Evolutionary conservation across 83 land plant species (phyloP).

Genomic region (Larix sibirica): DNA sequence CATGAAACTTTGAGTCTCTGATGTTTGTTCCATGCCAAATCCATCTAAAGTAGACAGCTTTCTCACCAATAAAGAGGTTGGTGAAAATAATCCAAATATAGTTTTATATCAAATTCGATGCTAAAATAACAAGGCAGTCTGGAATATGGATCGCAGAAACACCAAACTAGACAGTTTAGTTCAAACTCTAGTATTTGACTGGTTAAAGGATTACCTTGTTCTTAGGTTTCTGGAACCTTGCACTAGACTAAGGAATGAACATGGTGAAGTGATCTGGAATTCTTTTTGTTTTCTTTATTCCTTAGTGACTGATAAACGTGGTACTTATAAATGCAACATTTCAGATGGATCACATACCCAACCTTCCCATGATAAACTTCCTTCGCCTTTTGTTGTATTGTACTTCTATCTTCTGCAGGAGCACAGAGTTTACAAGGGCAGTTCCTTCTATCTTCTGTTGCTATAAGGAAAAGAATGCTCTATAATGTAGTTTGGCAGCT

Average conservation of each 20-base stretch:
- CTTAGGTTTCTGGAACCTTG: neutral
- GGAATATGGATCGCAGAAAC: neutral
- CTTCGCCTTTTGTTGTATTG: neutral
- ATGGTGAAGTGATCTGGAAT: neutral
- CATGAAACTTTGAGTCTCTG: too few species aligned
- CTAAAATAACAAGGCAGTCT: too few species aligned
- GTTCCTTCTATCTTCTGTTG: neutral
- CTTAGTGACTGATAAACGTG: neutral
- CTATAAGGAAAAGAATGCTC: neutral
- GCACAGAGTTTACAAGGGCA: neutral
- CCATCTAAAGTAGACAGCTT: too few species aligned
- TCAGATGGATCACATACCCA: neutral
- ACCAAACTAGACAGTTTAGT: neutral
- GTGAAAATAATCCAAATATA: too few species aligned
- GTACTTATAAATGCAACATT: neutral
- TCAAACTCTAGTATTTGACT: neutral
- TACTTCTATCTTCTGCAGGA: neutral
- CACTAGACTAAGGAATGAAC: neutral
- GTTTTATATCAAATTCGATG: too few species aligned
- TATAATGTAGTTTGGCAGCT: neutral
- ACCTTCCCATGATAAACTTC: neutral
- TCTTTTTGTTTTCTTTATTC: neutral
- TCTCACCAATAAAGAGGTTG: too few species aligned
- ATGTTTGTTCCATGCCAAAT: too few species aligned
- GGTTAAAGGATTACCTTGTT: neutral